Evolutionary conservation across 495 filamentous ascomycete genomes (phyloP), one percentile per base, ranked within the genome.

Genomic region (Podospora conica): DNA sequence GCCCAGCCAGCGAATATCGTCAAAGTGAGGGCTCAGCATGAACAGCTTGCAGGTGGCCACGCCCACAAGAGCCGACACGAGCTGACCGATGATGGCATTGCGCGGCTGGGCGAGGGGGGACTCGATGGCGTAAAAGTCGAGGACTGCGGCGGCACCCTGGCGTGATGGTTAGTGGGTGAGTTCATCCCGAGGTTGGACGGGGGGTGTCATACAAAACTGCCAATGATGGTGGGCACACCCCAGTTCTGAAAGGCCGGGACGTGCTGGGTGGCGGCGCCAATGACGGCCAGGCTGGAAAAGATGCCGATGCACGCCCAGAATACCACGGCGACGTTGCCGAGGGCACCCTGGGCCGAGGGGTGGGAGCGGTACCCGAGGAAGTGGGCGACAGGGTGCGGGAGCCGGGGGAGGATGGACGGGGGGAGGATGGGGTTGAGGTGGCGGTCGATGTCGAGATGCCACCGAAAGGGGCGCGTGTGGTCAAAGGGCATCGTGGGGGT

Each of bases 61-160:
- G 18, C 91, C 92, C 53, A 90, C 79, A 10, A 89, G 22, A 21
- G 89, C 85, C 1, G 88, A 82, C 61, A 96, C 73, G 11, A 89
- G 25, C 70, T 96, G 91, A 54, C 90, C 89, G 21, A 91, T 68
- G 40, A 97, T 77, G 10, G 85, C 81, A 71, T 90, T 93, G 23
- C 92, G 88, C 0, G 93, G 93, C 68, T 96, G 92, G 0, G 91
- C 85, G 33, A 97, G 85, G 11, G 92, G 92, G 0, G 91, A 92
- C n/a, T 89, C 84, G 70, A 95, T 88, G 58, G 85, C 81, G 61
- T 85, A 84, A 75, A 89, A 93, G 69, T 89, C 80, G 60, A 94
- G 81, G 15, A 92, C 87, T n/a, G 90, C 90, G 6, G 90, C 86
- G 4, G 91, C 91, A 60, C 90, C 90, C 90, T 91, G 62, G 5